These are phyloP conservation scores for Jamesozyma jinghongensis DNA, from an alignment of 805 yeast species.

Conservation along the genomic window DNA sequence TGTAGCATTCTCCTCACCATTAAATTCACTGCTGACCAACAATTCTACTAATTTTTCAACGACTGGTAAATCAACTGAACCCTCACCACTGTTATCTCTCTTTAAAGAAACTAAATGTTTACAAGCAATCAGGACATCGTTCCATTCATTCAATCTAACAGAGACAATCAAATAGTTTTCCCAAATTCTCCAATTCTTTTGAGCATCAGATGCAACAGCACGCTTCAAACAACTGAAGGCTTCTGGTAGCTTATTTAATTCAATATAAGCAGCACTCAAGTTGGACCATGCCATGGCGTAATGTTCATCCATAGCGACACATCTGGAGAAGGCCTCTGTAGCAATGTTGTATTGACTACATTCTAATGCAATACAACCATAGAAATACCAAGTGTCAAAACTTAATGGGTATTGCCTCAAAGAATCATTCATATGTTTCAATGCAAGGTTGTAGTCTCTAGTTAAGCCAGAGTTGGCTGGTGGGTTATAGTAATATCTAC, in stretches of 20 bases:
- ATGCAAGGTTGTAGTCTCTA: slow-evolving; percentile 45
- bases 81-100: slow-evolving; percentile 49
- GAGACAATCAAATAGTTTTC: slow-evolving; percentile 81
- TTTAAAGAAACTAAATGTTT: slow-evolving; percentile 50
- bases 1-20: slow-evolving; percentile 34
- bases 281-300: slow-evolving; percentile 87
- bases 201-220: slow-evolving; percentile 65
- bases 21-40: slow-evolving; percentile 45
- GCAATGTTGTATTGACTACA: slow-evolving; percentile 62
- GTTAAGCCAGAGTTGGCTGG: slow-evolving; percentile 45
- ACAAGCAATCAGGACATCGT: slow-evolving; percentile 73
- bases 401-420: slow-evolving; percentile 62
- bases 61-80: slow-evolving; percentile 63
- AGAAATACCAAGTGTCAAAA: slow-evolving; percentile 81
- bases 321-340: slow-evolving; percentile 84
- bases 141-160: slow-evolving; percentile 77
- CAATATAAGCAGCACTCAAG: slow-evolving; percentile 69
- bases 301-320: slow-evolving; percentile 75
- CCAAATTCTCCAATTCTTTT: slow-evolving; percentile 82
- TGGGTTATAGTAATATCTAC: slow-evolving; percentile 60
- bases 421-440: slow-evolving; percentile 66
- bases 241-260: slow-evolving; percentile 55
- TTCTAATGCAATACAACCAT: slow-evolving; percentile 86
- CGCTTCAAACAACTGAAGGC: slow-evolving; percentile 79
- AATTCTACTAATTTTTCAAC: slow-evolving; percentile 65